Evolutionary conservation across 108 stramenopile genomes (phyloP), one percentile per base, ranked within the genome.

Genomic region (Skeletonema menzelii): DNA sequence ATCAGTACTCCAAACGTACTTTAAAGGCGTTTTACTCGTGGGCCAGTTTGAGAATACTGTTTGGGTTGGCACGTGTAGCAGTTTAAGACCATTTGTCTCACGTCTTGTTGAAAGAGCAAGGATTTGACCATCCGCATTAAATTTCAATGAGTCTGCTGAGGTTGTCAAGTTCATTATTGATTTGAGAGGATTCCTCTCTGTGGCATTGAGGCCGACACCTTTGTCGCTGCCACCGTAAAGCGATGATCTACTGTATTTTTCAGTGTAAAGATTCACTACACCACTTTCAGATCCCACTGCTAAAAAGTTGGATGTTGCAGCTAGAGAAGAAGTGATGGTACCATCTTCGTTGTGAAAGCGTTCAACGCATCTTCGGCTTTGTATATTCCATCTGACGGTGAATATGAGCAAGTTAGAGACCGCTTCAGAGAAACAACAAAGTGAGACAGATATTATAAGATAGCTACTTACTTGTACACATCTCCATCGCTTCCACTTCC

Each of bases 31-130:
- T 56, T 92, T 87, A 37, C 89, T 84, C 10, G 99, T 98, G 8
- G 99, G 99, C 99, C 99, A 99, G 73, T 99, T 99, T 3, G 89
- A 88, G 70, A 96, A 98, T n/a, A 98, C 97, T 5, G 96, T 97
- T 63, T 68, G 57, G 3, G 93, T 81, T 26, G 97, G 92, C 17
- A 97, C 84, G 82, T 98, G 97, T 27, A 98, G 66, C 11, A 99
- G 72, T 60, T 93, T 92, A 71, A 99, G 63, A 20, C 88, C 81
- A 65, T 97, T 88, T 77, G 89, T 79, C 63, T 96, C 93, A 27
- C 93, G 80, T 19, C 84, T 83, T 27, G 90, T 93, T 1, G 94
- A 91, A 69, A 99, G 84, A 27, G 98, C 97, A 32, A 99, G 70
- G 66, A 99, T 89, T 73, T 97, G 89, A 31, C 97, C 97, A 72